phyloP scores from a whole-genome alignment of 2,329 filamentous ascomycete species.

The Daldinia eschscholtzii region DNA sequence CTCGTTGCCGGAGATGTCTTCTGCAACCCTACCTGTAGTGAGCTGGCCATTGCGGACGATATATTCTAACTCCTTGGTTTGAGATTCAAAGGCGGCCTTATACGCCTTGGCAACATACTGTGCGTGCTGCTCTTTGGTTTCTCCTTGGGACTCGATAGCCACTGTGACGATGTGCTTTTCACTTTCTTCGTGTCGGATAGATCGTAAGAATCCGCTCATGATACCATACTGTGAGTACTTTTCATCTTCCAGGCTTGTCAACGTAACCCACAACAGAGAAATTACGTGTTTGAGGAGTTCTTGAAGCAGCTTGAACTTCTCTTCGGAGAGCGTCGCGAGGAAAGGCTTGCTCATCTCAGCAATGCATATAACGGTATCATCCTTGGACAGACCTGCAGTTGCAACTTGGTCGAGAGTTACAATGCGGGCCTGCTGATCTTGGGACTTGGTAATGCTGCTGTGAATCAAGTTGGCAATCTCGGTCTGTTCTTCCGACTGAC shows the following conservation, averaged over 20 bases:
- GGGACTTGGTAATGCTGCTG: slow-evolving; percentile 14
- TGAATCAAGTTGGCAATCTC: slow-evolving; percentile 36
- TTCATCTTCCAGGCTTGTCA: slow-evolving; percentile 31
- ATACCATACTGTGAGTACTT: slow-evolving; percentile 42
- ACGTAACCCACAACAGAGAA: slow-evolving; percentile 49
- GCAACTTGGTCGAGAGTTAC: slow-evolving; percentile 26
- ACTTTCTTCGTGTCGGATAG: slow-evolving; percentile 46
- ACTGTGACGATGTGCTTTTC: slow-evolving; percentile 45
- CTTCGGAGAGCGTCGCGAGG: slow-evolving; percentile 45
- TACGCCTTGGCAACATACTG: slow-evolving; percentile 40
- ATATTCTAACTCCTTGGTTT: slow-evolving; percentile 31
- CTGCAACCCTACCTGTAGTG: slow-evolving; percentile 27
- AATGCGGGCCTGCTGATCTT: slow-evolving; percentile 24
- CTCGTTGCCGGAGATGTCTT: slow-evolving; percentile 31
- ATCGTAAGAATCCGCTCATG: slow-evolving; percentile 48
- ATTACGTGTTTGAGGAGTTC: slow-evolving; percentile 37
- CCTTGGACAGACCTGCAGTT: slow-evolving; percentile 19
- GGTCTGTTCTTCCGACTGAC: slow-evolving; percentile 35
- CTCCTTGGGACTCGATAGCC: slow-evolving; percentile 35
- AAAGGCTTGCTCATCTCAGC: slow-evolving; percentile 45
- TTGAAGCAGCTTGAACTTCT: slow-evolving; percentile 43
- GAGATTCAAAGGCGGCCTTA: slow-evolving; percentile 29
- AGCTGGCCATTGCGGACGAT: slow-evolving; percentile 36
- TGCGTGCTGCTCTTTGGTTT: slow-evolving; percentile 19
- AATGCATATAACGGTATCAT: slow-evolving; percentile 45